Conservation (phyloP, 495 filamentous ascomycete genomes). For the Pseudomonodictys pantanalensis region DNA sequence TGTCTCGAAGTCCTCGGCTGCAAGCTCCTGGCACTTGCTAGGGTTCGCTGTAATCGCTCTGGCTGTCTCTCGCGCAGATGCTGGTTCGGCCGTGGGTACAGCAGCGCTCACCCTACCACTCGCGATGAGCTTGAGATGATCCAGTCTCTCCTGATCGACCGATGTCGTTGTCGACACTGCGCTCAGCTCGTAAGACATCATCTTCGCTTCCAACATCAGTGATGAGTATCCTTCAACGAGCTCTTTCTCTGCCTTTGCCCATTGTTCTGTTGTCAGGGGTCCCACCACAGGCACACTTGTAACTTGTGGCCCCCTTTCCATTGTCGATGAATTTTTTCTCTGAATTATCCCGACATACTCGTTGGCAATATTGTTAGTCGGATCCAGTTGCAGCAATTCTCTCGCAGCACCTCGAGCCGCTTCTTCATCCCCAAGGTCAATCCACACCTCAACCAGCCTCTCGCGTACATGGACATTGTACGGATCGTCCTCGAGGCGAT, state of each 20-base stretch:
- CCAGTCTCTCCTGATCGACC: not conserved
- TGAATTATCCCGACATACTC: not conserved
- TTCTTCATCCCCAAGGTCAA: not conserved
- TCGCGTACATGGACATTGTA: not conserved
- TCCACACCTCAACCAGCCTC: conserved; percentile 1
- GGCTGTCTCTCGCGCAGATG: conserved; percentile 4
- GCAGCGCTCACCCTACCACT: not conserved
- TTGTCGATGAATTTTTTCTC: not conserved
- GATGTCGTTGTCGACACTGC: not conserved
- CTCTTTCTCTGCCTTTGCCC: not conserved
- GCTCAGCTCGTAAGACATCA: not conserved
- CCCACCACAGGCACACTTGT: no score
- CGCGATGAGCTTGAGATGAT: conserved; percentile 1
- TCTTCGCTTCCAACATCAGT: not conserved
- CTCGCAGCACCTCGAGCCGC: not conserved
- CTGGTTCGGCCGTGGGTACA: not conserved
- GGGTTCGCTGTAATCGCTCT: conserved; percentile 5
- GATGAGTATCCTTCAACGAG: not conserved
- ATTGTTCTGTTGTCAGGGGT: not conserved
- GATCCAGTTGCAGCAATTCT: not conserved
- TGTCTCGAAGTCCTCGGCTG: conserved; percentile 9
- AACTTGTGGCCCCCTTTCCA: no score
- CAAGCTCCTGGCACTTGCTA: conserved; percentile 42
- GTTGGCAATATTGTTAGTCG: not conserved
- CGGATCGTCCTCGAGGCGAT: conserved; percentile 1